Percentiles rank a stretch among this genome's conserved stretches.
Evolutionary conservation across 306 rosid species (phyloP).

Genomic region (Chamaecrista fasciculata): DNA sequence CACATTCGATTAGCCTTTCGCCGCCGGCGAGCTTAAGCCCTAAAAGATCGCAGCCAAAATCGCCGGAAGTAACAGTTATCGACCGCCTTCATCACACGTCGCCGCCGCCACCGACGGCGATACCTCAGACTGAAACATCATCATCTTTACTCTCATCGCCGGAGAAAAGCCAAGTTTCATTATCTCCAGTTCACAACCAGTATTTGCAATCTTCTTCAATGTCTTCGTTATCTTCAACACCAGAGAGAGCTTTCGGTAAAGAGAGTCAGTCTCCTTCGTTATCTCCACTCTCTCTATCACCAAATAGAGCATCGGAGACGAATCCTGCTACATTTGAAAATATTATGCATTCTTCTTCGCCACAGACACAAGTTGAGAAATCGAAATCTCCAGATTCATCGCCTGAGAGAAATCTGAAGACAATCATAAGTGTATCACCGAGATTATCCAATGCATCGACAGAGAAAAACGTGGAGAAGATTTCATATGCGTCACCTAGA

Average conservation of each 20-base stretch:
- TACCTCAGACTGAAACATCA: background rate
- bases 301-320: constrained; percentile 10
- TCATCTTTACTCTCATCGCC: constrained; percentile 35
- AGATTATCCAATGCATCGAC: constrained; percentile 8
- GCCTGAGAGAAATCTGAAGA: background rate
- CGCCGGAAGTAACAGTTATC: constrained; percentile 48
- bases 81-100: background rate
- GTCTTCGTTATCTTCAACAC: constrained; percentile 32
- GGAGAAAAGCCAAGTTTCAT: constrained; percentile 16
- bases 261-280: constrained; percentile 19
- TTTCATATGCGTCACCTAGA: constrained; percentile 13
- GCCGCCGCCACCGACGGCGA: constrained; percentile 1
- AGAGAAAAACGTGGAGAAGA: constrained; percentile 18
- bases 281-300: constrained; percentile 17
- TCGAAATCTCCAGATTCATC: too few relatives aligned
- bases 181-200: constrained; percentile 24
- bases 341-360: background rate
- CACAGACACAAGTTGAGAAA: too few relatives aligned
- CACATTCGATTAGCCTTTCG: constrained; percentile 37
- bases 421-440: background rate
- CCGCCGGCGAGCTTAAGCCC: constrained; percentile 48
- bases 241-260: constrained; percentile 28
- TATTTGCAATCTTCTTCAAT: constrained; percentile 17
- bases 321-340: background rate
- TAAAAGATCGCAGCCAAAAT: constrained; percentile 42